Base-by-base conservation (phyloP, 1,139 yeast species). In the Pichia sp. region DNA sequence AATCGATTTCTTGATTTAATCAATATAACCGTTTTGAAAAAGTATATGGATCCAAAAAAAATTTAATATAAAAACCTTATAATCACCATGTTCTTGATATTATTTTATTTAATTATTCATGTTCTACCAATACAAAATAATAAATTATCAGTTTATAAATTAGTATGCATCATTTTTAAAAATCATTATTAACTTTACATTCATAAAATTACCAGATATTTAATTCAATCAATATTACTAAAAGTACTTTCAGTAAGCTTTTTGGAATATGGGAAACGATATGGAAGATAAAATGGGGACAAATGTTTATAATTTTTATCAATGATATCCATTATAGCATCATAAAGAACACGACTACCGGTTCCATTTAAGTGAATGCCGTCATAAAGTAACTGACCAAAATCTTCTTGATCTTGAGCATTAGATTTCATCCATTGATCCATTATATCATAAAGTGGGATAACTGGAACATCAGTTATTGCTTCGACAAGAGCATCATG, bases 341-440 rank as follows among this genome's bases (percentile, higher is more conserved):
- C 64, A 55, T 62, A 81, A 51, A 79, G 60, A 2, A 84, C 48
- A 47, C 65, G 63, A 60, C 85, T 85, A 0, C 81, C 87, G 12
- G 63, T 58, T 0, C 80, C 78, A 2, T 76, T 70, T 58, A 72
- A 82, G 60, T 87, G 96, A 37, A 87, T 64, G 0, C 95, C 95
- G 39, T 62, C 66, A 63, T 6, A 64, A 59, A 4, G 63, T 65
- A 51, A 28, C 10, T 40, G 45, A 0, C 48, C 42, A 4, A 41
- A 40, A 9, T 44, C 46, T 2, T 41, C 39, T 6, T 29, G 37
- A 2, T 31, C 8, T n/a, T 39, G 35, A 4, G 45, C 39, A 11
- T 16, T n/a, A n/a, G 3, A 30, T n/a, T 27, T 11, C 35, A 43
- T 31, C 49, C 49, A 51, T 9, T 40, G 35, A 10, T 24, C 28